Evolutionary conservation across 495 filamentous ascomycete genomes (phyloP).

Genomic region (Endocarpon pusillum): DNA sequence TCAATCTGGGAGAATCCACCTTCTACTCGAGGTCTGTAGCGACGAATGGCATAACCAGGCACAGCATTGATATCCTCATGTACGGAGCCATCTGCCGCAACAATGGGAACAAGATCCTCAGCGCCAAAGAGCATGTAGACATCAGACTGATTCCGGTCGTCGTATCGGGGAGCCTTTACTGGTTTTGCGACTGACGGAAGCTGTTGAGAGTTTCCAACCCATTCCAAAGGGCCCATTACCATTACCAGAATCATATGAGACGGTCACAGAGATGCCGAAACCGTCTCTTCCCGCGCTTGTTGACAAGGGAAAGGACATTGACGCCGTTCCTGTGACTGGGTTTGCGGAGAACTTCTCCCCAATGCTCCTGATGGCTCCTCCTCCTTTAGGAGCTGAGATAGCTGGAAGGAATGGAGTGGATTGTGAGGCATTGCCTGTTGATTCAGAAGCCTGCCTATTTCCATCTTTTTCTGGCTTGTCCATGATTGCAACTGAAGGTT

Average conservation of each 20-base stretch:
- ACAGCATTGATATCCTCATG: too few species aligned
- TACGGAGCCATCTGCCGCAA: not conserved
- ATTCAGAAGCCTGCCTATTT: too few species aligned
- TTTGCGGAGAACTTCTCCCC: too few species aligned
- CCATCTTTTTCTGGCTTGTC: too few species aligned
- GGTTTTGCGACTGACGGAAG: constrained; percentile 14
- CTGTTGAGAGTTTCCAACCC: constrained; percentile 16
- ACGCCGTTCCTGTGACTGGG: constrained; percentile 4
- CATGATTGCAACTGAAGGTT: too few species aligned
- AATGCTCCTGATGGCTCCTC: too few species aligned
- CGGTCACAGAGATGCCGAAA: constrained; percentile 3
- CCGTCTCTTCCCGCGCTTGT: not conserved
- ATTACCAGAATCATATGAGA: constrained; percentile 14
- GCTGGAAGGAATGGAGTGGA: too few species aligned
- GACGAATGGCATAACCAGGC: constrained; percentile 6
- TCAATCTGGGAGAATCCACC: constrained; percentile 10
- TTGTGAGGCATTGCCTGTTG: too few species aligned
- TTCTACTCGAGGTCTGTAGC: constrained; percentile 11
- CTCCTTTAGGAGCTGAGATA: too few species aligned
- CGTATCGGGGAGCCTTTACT: constrained; percentile 15
- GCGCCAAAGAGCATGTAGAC: constrained; percentile 9
- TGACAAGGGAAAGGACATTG: constrained; percentile 4
- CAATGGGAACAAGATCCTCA: constrained; percentile 14
- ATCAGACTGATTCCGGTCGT: constrained; percentile 10
- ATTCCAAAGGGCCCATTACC: constrained; percentile 21